Evolutionary conservation across 805 yeast species (phyloP).

Genomic region (Barnettozyma wickerhamii): DNA sequence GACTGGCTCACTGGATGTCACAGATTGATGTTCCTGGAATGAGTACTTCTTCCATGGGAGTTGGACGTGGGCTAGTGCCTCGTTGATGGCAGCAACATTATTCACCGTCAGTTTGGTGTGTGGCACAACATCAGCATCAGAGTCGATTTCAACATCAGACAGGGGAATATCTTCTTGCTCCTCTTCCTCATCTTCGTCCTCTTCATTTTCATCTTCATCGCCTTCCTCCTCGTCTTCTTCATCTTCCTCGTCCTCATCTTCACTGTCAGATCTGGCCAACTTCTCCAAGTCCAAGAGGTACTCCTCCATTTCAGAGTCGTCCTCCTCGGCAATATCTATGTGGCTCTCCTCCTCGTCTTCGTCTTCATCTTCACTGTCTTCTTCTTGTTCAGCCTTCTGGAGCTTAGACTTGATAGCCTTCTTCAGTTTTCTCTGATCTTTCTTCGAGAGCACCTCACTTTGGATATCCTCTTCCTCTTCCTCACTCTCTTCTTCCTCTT

Average conservation of each 20-base stretch:
- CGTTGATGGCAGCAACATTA: slow-evolving; percentile 77
- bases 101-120: slow-evolving; percentile 85
- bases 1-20: slow-evolving; percentile 55
- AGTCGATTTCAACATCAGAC: slow-evolving; percentile 88
- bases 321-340: slow-evolving; percentile 40
- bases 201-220: slow-evolving; percentile 42
- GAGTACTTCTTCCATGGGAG: slow-evolving; percentile 56
- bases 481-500: slow-evolving; percentile 18
- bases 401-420: slow-evolving; percentile 30
- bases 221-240: slow-evolving; percentile 38
- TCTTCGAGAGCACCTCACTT: slow-evolving; percentile 52
- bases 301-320: slow-evolving; percentile 42
- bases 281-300: slow-evolving; percentile 46
- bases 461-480: slow-evolving; percentile 32
- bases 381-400: slow-evolving; percentile 21
- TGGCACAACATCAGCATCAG: slow-evolving; percentile 93
- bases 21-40: slow-evolving; percentile 80
- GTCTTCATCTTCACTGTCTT: slow-evolving; percentile 22
- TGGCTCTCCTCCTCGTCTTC: slow-evolving; percentile 23
- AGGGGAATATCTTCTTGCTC: slow-evolving; percentile 82
- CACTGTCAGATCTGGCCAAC: slow-evolving; percentile 50
- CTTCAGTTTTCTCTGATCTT: slow-evolving; percentile 57
- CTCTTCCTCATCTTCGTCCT: slow-evolving; percentile 53
- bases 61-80: slow-evolving; percentile 61
- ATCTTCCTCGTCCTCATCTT: slow-evolving; percentile 31